Evolutionary conservation across 441 rosid species (phyloP).

Genomic region (Eugenia klotzschiana): DNA sequence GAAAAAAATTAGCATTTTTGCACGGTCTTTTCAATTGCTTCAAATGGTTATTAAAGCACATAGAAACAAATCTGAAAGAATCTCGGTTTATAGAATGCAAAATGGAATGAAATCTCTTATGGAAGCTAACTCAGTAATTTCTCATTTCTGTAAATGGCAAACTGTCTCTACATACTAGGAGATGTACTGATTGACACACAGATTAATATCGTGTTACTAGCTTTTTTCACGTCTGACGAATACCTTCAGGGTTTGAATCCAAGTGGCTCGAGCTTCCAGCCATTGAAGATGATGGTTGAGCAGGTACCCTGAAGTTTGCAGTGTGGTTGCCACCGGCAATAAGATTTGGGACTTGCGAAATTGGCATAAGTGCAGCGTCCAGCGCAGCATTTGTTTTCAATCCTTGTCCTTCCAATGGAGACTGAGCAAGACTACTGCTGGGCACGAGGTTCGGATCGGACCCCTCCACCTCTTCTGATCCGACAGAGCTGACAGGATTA

Average conservation of each 20-base stretch:
- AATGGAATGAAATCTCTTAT: too few species aligned
- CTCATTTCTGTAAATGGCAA: too few species aligned
- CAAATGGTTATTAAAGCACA: neutral
- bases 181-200: too few species aligned
- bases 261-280: neutral
- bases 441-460: neutral
- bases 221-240: neutral
- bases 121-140: too few species aligned
- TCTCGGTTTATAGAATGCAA: too few species aligned
- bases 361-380: neutral
- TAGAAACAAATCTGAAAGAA: too few species aligned
- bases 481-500: neutral
- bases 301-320: neutral
- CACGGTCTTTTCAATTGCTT: neutral
- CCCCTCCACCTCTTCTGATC: neutral
- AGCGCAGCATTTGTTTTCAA: neutral
- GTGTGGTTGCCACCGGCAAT: neutral
- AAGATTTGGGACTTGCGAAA: neutral
- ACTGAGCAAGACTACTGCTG: neutral
- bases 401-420: neutral
- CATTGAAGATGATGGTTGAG: neutral
- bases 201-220: too few species aligned
- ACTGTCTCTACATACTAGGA: too few species aligned
- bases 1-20: neutral
- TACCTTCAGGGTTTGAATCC: neutral